Base-by-base conservation (phyloP, 495 filamentous ascomycete genomes). In the Aspergillus nidulans region DNA sequence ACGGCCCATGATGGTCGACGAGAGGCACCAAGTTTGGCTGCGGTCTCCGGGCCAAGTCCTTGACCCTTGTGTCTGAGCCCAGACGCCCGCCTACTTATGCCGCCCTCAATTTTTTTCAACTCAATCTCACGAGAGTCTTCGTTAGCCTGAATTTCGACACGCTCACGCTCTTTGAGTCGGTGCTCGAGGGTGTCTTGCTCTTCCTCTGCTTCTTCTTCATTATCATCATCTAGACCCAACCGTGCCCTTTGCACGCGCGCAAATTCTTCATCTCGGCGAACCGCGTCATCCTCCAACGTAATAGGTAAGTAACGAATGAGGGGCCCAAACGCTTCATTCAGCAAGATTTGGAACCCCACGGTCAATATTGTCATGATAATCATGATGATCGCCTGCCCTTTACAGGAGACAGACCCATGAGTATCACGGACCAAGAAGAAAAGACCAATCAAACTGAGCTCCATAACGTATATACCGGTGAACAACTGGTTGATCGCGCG, bases 401-500 rank as follows among this genome's bases (percentile, higher is more conserved):
- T 74, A 69, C 91, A 94, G 20, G 84, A 61, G 15, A 82, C 79
- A 1, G 71, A 58, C 23, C 78, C 78, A 0, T 83, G 41, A 15
- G 77, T 78, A 55, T 94, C 83, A 44, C 77, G 73, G 46, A 89
- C 87, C 40, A 97, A 76, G 73, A 96, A 91, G 76, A 98, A 97
- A 12, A 97, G 78, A 13, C 94, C 95, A 50, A 96, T 82, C 43
- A 97, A 71, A 60, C 88, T 90, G 19, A 97, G 70, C 62, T 98
- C 92, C 90, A 97, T 92, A 43, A 96, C 81, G 64, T 98, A 98
- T 9, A 98, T 70, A 0, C 94, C 94, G 1, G 88, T 92, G 68
- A 97, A 97, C 0, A 96, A 85, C 66, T 98, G 95, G 67, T 97
- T 97, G 73, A 98, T 88, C 6, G 94, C 95, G 16, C 82, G 85